Evolutionary conservation across 768 basidiomycete species (phyloP), one percentile per base, ranked within the genome.

Genomic region (Pisolithus orientalis): DNA sequence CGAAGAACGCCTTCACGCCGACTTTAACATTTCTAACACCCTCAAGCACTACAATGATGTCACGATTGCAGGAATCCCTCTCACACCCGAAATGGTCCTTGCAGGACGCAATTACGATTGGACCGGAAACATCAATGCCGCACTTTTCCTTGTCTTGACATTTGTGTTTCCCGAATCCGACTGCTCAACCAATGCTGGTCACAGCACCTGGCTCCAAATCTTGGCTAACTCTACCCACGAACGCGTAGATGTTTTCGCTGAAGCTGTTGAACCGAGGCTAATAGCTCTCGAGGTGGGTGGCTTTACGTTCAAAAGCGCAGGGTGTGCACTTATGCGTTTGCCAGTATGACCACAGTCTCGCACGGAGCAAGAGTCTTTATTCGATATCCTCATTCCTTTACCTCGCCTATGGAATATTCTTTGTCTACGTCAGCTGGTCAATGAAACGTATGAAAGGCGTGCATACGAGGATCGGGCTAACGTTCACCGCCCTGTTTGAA

Each of bases 401-500:
- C 63, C 59, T 87, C 28, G 84, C 90, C 17, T 95, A 95, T 68
- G 69, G 80, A 24, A 75, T 82, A 34, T 89, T 94, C 64, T 77
- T 83, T 56, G 75, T 77, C 8, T 91, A 90, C 58, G 89, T 92
- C 53, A 80, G 75, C 38, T 82, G 83, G 71, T 84, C 84, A 39
- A 79, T 93, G 70, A 77, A 83, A 51, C 77, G 80, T 42, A 88
- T 91, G 80, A 77, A 83, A 53, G 84, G 84, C 11, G 87, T 96
- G 9, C 95, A 99, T 69, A 94, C 90, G 5, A 82, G 90, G 42
- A 76, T 91, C 50, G 95, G 95, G 68, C 72, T 99, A 31, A 89
- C 91, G 1, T 89, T 97, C 65, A 97, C 95, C 2, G 95, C 93
- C 11, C 74, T 94, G 28, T 87, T 95, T 21, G 93, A 97, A 70